Evolutionary conservation across 768 basidiomycete species (phyloP), one percentile per base, ranked within the genome.

Genomic region (Leucocoprinus leucothites): DNA sequence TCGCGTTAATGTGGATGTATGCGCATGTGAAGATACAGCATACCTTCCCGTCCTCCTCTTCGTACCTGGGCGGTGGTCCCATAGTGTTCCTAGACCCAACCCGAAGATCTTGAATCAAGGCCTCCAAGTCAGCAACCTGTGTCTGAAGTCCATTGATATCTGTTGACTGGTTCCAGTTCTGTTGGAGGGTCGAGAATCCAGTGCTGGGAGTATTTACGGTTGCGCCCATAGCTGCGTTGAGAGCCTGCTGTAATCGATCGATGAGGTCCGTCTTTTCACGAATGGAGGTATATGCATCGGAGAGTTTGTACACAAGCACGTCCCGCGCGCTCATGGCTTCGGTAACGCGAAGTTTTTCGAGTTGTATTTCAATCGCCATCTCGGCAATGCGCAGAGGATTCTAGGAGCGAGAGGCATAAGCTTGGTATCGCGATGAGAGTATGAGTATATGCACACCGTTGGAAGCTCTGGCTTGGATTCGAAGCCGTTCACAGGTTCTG

Each of bases 321-420:
- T 90, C 87, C 38, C 87, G 81, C 26, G 87, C 87, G 24, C 69
- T 71, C 50, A 85, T 65, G 1, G 83, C 85, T 61, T 89, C 86
- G 19, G 65, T 67, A 1, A 83, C 78, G 46, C 78, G 77, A 47
- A 77, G 53, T 38, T 73, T 74, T 58, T 86, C 83, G 31, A 77
- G 67, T 57, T 82, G 77, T 18, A 84, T 69, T 55, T 82, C 79
- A 24, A 86, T 67, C 9, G 82, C 76, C 64, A 82, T 73, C 58
- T 84, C 82, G 2, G 75, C 79, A 31, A 72, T 69, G 45, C 73
- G 71, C 44, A 78, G 70, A 6, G 79, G 76, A 56, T 76, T 75
- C 79, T 82, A n/a, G n/a, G n/a, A n/a, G 35, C 26, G 18, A 18
- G 31, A n/a, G 1, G 16, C 13, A 21, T 44, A 21, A 25, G 26